These are phyloP conservation scores for Glaciozyma martinii DNA, from an alignment of 768 basidiomycete species.

Conservation along the genomic window DNA sequence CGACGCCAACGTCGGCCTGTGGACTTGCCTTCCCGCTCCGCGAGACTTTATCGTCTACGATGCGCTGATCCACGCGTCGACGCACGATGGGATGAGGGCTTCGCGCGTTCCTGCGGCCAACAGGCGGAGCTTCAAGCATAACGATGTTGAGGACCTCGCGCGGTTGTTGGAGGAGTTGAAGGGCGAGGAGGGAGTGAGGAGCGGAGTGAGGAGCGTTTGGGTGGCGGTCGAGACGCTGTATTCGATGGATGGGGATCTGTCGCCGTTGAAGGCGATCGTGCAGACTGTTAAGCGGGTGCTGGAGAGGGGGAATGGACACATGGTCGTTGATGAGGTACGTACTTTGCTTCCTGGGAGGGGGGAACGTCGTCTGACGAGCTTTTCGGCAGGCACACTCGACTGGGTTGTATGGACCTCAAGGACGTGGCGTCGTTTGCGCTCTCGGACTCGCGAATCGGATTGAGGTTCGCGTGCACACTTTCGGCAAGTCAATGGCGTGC, in stretches of 20 bases:
- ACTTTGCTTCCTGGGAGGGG: neutral
- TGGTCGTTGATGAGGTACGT: conserved; percentile 62
- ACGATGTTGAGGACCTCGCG: conserved; percentile 48
- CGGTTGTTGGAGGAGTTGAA: conserved; percentile 39
- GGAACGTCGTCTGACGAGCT: too few relatives aligned
- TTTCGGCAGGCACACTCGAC: conserved; percentile 71
- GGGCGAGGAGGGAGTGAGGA: conserved; percentile 41
- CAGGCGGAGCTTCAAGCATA: conserved; percentile 61
- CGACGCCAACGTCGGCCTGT: conserved; percentile 84
- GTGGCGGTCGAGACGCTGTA: conserved; percentile 82
- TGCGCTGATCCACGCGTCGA: conserved; percentile 79
- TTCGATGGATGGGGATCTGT: conserved; percentile 91
- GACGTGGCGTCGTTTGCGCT: conserved; percentile 62
- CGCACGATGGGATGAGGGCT: conserved; percentile 79
- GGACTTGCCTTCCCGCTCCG: conserved; percentile 64
- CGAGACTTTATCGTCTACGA: conserved; percentile 74
- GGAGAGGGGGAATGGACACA: conserved; percentile 55
- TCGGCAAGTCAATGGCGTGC: conserved; percentile 80
- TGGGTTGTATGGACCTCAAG: conserved; percentile 72
- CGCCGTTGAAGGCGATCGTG: conserved; percentile 61
- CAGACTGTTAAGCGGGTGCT: conserved; percentile 52
- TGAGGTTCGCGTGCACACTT: conserved; percentile 73
- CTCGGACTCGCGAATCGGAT: conserved; percentile 63
- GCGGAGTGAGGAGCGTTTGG: conserved; percentile 47
- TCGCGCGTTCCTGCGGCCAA: conserved; percentile 40